Evolutionary conservation across 2,329 filamentous ascomycete genomes (phyloP), one percentile per base, ranked within the genome.

Genomic region (Colletotrichum plurivorum): DNA sequence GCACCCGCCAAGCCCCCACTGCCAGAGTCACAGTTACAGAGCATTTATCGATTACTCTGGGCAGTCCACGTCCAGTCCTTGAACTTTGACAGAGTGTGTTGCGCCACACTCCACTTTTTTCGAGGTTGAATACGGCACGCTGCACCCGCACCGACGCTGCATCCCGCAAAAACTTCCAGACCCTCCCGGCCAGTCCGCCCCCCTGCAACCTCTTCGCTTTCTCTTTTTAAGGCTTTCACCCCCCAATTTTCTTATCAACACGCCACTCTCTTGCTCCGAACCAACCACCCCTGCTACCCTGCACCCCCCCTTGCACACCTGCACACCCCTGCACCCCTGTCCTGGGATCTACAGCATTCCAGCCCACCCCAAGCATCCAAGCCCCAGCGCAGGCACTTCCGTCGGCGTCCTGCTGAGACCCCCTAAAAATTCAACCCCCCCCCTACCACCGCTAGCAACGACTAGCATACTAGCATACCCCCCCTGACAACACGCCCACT

Each of bases 401-500:
- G 62, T 60, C 62, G 66, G 61, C 61, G 62, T 69, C 62, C 55
- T 69, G 62, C 66, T 69, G 66, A 69, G 66, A 69, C 66, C 63
- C 62, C 66, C 62, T 59, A 66, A 69, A 65, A 69, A 55, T 49
- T 58, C 63, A 66, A 68, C 55, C 59, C 66, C 61, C 66, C 59
- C 59, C 20, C 62, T 60, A 69, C 66, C 60, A 69, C 66, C 41
- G 43, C 62, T 56, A 69, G 62, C 43, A 60, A 46, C 49, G 52
- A 55, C 65, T 63, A 63, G 58, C 27, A 54, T 16, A 39, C 46
- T 59, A 54, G 54, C 56, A 48, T 22, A 22, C 22, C 48, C 59
- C 49, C 63, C 64, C 58, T 58, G 64, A 59, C 69, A 69, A 58
- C 62, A 63, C 60, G 54, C 56, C 63, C 68, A 67, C 77, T 82